These are phyloP conservation scores for Cyanophora paradoxa DNA, from an alignment of 78 protist species.

Conservation along the genomic window DNA sequence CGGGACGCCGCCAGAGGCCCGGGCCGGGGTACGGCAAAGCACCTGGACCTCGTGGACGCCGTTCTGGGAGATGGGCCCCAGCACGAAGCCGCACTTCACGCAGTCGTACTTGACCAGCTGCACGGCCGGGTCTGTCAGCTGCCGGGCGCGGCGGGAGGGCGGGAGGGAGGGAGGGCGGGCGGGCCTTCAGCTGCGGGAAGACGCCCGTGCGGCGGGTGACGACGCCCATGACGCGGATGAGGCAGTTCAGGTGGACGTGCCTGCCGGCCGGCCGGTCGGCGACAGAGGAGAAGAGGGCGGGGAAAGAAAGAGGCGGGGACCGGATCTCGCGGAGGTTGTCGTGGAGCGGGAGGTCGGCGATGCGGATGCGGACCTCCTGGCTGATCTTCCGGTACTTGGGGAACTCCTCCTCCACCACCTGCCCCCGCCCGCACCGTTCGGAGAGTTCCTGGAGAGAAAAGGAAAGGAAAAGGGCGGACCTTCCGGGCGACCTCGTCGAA, in stretches of 20 bases:
- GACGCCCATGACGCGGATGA: slow-evolving; percentile 87
- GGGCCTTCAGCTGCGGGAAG: slow-evolving; percentile 84
- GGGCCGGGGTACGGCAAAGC: neutral
- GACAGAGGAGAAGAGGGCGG: neutral
- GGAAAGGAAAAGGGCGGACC: neutral
- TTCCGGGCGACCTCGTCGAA: slow-evolving; percentile 69
- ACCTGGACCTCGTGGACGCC: neutral
- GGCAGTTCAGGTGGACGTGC: slow-evolving; percentile 72
- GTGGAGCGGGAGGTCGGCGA: slow-evolving; percentile 74
- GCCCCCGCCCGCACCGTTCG: too few relatives aligned
- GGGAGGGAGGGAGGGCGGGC: neutral
- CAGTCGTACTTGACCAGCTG: slow-evolving; percentile 69
- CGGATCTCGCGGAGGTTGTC: slow-evolving; percentile 86
- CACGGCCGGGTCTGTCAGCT: neutral
- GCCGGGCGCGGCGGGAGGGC: neutral
- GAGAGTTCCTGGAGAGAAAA: neutral
- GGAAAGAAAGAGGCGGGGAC: neutral
- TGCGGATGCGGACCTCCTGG: slow-evolving; percentile 74
- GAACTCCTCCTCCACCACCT: slow-evolving; percentile 1
- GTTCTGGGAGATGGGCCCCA: slow-evolving; percentile 72
- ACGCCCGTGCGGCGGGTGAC: slow-evolving; percentile 91
- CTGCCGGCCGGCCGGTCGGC: slow-evolving; percentile 28
- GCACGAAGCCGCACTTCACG: slow-evolving; percentile 57
- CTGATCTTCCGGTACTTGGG: slow-evolving; percentile 50
- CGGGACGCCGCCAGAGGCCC: neutral